Base-by-base conservation (phyloP, 192 early-diverging fungal species). In the Podila verticillata region DNA sequence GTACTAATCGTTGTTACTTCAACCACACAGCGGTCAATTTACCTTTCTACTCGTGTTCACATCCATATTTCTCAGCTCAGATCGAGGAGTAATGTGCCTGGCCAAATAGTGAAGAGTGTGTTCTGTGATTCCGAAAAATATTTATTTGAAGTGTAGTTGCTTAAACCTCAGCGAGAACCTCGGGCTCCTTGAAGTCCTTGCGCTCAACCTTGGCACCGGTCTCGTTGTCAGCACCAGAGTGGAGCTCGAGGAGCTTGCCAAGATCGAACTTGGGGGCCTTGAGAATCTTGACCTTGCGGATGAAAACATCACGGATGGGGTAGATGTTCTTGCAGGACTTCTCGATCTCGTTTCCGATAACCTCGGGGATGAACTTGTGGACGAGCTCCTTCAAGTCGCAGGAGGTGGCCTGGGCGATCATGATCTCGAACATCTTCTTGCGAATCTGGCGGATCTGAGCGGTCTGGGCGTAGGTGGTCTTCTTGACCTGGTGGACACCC, bases 351-450 rank as follows among this genome's bases (percentile, higher is more conserved):
- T 90, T 95, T 89, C 97, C 98, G 80, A 99, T 99, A 58, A 93
- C 90, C 86, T 99, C 98, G 68, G 95, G 90, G 75, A 96, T 92
- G 84, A 99, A 93, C 95, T 99, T 99, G 82, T 90, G 85, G 83
- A 99, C 94, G 30, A 99, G 86, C 84, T 96, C 96, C 91, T 96
- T 96, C 85, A 99, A 90, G 86, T 97, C 95, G 89, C 93, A 93
- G 28, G 90, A 83, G 71, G 89, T 67, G 61, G 93, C 93, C 89
- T 97, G 95, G 65, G 88, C 86, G 70, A 84, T 90, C 89, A 99
- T 96, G 89, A 99, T 95, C 89, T 99, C 98, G 86, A 96, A 96
- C 96, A 99, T 99, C 95, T 98, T 98, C 93, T 99, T 97, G 88
- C 98, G 96, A 88, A 99, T 99, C 84, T 90, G 88, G 73, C 95